Evolutionary conservation across 164 flowering plant species (phyloP).

Genomic region (Magnolia officinalis): DNA sequence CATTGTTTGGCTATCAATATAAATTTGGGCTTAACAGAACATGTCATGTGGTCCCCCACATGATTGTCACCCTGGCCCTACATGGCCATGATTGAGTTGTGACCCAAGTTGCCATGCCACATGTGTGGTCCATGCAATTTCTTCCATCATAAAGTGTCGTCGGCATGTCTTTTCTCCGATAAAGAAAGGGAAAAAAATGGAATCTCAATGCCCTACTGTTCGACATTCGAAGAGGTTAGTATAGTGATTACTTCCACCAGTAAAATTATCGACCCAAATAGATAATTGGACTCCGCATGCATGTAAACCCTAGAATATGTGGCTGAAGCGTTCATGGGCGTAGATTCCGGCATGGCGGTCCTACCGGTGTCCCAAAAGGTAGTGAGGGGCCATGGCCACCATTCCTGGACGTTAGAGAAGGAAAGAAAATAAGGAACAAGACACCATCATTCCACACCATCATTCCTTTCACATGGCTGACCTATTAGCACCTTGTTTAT

Average conservation of each 20-base stretch:
- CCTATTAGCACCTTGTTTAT: conserved; percentile 15
- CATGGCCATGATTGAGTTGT: background rate
- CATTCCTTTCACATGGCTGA: conserved; percentile 46
- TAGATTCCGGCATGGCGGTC: background rate
- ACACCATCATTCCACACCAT: conserved; percentile 45
- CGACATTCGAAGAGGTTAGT: background rate
- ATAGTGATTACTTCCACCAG: background rate
- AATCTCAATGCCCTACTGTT: background rate
- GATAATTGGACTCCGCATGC: background rate
- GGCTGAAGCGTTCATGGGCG: background rate
- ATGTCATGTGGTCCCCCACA: background rate
- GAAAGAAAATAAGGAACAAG: conserved; percentile 2
- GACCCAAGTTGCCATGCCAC: background rate
- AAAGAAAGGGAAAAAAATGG: background rate
- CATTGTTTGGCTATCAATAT: too few relatives aligned
- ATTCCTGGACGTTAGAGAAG: conserved; percentile 14
- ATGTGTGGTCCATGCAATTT: background rate
- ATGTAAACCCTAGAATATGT: background rate
- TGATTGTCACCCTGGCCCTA: background rate
- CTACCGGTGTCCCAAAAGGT: background rate
- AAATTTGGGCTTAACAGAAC: background rate
- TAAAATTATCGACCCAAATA: background rate
- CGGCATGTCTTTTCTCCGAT: background rate
- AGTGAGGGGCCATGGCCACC: conserved; percentile 22
- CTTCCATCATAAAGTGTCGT: background rate